Evolutionary conservation across 1,284 basidiomycete genomes (phyloP), one percentile per base, ranked within the genome.

Genomic region (Inonotus obliquus): DNA sequence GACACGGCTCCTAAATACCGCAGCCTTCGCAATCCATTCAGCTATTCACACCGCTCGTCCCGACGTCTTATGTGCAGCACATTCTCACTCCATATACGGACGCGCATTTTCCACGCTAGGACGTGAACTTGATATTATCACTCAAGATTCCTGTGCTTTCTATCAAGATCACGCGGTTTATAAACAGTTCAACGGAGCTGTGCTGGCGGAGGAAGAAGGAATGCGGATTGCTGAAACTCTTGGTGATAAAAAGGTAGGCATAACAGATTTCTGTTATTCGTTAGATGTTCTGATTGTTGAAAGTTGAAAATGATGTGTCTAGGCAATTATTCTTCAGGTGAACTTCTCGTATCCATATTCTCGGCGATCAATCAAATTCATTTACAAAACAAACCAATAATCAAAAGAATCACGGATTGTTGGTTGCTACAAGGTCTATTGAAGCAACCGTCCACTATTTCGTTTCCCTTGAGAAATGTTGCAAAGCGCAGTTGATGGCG

Each of bases 61-160:
- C 0, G 85, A 88, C 67, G 77, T 86, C 19, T 67, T 82, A 38
- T 85, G 85, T 44, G 84, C 84, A 4, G 85, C 85, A 4, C 86
- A 88, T 71, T 82, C 81, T 19, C 86, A 89, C 70, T 82, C 81
- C 4, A 72, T 81, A 27, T 76, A 82, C 68, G 86, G 84, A n/a
- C 83, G 83, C 67, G 80, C 85, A 0, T 88, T 85, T 73, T 77
- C 80, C 14, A 76, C 81, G 1, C 76, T 88, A 7, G 85, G 85
- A 10, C 76, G 79, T 47, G 77, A 79, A 44, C 74, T 86, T 55
- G 81, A 86, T 57, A 77, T 81, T 67, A 72, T 79, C 49, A 79
- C 78, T 9, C 81, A 83, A 68, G 81, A 81, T 65, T 70, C 76
- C 23, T 81, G 79, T 65, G 74, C 75, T 2, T 79, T 82, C 66